Evolutionary conservation across 371 early-diverging fungal species (phyloP).

Genomic region (Blakeslea trispora): DNA sequence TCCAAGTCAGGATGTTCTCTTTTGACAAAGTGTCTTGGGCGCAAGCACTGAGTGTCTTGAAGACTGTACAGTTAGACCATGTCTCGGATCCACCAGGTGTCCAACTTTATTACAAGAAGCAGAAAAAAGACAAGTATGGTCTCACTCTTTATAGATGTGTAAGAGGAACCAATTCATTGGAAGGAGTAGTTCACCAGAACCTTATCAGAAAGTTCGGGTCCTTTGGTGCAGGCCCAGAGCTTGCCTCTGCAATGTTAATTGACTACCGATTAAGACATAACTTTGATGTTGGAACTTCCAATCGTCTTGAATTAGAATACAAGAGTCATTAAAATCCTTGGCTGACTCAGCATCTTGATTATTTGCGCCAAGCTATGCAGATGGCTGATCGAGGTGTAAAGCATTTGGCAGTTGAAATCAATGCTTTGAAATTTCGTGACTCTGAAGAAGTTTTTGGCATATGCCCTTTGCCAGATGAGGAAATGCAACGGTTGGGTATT

Average conservation of each 20-base stretch:
- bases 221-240: constrained; percentile 5
- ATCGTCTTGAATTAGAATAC: neutral
- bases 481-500: neutral
- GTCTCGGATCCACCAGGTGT: neutral
- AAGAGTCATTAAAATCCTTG: neutral
- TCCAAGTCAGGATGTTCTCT: constrained; percentile 1
- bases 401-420: neutral
- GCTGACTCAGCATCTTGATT: neutral
- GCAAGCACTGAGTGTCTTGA: neutral
- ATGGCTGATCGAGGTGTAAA: neutral
- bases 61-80: neutral
- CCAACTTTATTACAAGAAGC: neutral
- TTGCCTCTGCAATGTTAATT: neutral
- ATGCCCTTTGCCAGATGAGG: constrained; percentile 1
- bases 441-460: constrained; percentile 1
- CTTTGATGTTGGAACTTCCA: neutral
- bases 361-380: neutral
- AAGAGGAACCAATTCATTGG: constrained; percentile 7
- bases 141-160: constrained; percentile 3
- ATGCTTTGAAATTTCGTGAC: neutral
- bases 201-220: constrained; percentile 3
- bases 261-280: constrained; percentile 4
- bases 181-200: constrained; percentile 7
- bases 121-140: neutral
- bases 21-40: neutral